A percentile compares a stretch with the other conserved stretches of the same genome.
These are phyloP conservation scores for Penicillium goetzii DNA, from an alignment of 495 filamentous ascomycete species.

Conservation along the genomic window DNA sequence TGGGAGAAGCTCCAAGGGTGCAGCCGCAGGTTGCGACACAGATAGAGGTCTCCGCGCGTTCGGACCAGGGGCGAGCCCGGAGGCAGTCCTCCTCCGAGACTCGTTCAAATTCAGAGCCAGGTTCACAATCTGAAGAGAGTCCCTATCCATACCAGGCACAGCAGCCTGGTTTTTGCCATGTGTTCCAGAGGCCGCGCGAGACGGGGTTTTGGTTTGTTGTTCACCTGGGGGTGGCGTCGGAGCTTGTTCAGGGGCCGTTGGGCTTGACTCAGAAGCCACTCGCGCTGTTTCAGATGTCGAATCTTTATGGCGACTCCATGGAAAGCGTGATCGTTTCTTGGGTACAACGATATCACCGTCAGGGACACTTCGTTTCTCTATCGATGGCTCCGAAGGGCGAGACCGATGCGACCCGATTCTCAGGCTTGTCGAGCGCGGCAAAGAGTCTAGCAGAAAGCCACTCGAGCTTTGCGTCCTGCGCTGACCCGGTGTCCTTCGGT, in stretches of 20 bases:
- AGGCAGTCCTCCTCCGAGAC: conserved; percentile 63
- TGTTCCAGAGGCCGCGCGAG: conserved; percentile 15
- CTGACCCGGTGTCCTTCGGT: conserved; percentile 31
- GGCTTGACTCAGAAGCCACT: conserved; percentile 13
- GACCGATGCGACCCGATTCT: conserved; percentile 32
- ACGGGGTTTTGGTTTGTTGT: conserved; percentile 18
- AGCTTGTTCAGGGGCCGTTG: conserved; percentile 13
- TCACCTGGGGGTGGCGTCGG: conserved; percentile 15
- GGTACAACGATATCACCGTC: conserved; percentile 38
- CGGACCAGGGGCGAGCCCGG: conserved; percentile 57
- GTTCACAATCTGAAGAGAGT: conserved; percentile 85
- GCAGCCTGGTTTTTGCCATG: conserved; percentile 18
- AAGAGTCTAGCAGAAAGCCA: conserved; percentile 51
- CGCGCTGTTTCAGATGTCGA: conserved; percentile 28
- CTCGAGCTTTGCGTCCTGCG: conserved; percentile 45
- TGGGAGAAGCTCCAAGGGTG: conserved; percentile 24
- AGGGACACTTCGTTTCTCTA: conserved; percentile 38
- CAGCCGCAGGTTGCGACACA: conserved; percentile 32
- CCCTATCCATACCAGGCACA: conserved; percentile 59
- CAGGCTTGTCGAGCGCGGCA: conserved; percentile 38
- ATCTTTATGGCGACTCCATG: conserved; percentile 42
- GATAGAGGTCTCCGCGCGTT: conserved; percentile 50
- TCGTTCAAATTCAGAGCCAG: conserved; percentile 89
- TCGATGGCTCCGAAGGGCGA: conserved; percentile 32
- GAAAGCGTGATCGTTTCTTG: conserved; percentile 48